Base-by-base conservation (phyloP, 306 rosid genomes). In the Malus sieversii region DNA sequence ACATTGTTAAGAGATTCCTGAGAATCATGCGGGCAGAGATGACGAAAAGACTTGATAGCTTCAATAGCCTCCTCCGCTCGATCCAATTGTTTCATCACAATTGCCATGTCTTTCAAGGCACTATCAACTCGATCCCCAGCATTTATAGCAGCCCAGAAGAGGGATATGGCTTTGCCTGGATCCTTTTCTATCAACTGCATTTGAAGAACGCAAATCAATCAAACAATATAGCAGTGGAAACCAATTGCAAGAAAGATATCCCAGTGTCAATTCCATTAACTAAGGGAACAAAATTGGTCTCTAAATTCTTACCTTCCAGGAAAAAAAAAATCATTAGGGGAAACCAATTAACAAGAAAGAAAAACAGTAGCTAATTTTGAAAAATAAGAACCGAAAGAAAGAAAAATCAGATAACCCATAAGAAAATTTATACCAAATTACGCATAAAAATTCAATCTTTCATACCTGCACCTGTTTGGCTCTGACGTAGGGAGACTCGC, bases 381-480 rank as follows among this genome's bases (percentile, higher is more conserved):
- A 25, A 60, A 25, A 55, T 3, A 40, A 38, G 35, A 23, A 45
- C 67, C 53, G 40, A 58, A 38, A 22, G 14, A 44, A 44, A 44
- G 48, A 11, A 44, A 10, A 44, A 44, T 44, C 48, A 44, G 1
- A 44, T 11, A 10, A 48, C 55, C 55, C 55, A 48, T 0, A 14
- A 14, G 45, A 42, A 20, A 42, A 8, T 73, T 68, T 25, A 42
- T 19, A 16, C 61, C 70, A 44, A 42, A 19, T 10, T 16, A 4
- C 66, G 44, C 38, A 63, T 29, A 48, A 29, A 71, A 40, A 35
- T 25, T 10, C 30, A 10, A 59, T 69, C 64, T 25, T 1, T 10
- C 77, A n/a, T 61, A 88, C 99, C 93, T 95, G 97, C 90, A 92
- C 97, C 48, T 95, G 97, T 72, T 95, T 95, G 73, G 99, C 97